These are phyloP conservation scores for Cercospora nicotianae DNA, from an alignment of 2,329 filamentous ascomycete genomes.

Conservation along the genomic window DNA sequence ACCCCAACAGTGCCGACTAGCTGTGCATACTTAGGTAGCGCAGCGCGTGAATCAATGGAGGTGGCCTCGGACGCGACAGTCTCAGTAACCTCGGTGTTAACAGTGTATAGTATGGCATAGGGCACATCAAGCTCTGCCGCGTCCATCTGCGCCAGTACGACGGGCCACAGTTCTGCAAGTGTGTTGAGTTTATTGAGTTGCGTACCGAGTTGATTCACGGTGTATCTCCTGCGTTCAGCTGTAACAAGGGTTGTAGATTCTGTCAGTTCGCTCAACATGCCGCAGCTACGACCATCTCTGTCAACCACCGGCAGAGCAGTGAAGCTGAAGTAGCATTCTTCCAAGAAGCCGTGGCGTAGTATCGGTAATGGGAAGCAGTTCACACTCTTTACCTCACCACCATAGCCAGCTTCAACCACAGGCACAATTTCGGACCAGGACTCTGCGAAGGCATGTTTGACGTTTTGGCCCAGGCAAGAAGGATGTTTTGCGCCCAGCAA, in stretches of 20 bases:
- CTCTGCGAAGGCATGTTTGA: constrained; percentile 27
- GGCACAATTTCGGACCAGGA: constrained; percentile 27
- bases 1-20: constrained; percentile 35
- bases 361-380: constrained; percentile 29
- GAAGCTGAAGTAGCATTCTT: constrained; percentile 37
- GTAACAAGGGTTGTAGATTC: constrained; percentile 31
- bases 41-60: constrained; percentile 15
- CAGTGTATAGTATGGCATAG: constrained; percentile 32
- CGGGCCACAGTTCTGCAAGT: constrained; percentile 30
- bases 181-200: constrained; percentile 20
- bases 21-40: constrained; percentile 23
- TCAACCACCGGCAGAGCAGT: constrained; percentile 34
- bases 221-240: constrained; percentile 26
- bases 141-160: constrained; percentile 26
- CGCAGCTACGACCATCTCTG: constrained; percentile 23
- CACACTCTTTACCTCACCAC: constrained; percentile 27
- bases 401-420: constrained; percentile 27
- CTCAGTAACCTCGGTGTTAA: constrained; percentile 25
- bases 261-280: constrained; percentile 31
- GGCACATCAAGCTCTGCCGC: constrained; percentile 29
- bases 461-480: constrained; percentile 24
- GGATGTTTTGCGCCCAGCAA: constrained; percentile 34
- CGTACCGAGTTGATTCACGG: constrained; percentile 25
- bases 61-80: constrained; percentile 8
- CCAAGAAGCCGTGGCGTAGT: constrained; percentile 31